Conservation (phyloP, 192 early-diverging fungal species). For the Haplosporangium gracile region DNA sequence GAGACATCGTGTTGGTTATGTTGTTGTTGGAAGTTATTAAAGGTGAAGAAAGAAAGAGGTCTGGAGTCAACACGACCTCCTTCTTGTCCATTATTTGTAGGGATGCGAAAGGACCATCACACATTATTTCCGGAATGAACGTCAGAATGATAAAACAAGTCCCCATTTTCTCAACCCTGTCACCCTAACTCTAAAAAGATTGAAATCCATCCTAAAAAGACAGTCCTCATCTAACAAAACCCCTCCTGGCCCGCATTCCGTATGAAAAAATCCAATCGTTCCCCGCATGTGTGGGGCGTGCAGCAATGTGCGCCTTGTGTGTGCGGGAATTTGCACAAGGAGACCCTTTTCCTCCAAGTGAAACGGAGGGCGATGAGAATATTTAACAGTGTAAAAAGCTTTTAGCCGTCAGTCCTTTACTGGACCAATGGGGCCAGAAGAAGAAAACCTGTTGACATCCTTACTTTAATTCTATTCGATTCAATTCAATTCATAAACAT, state of each 20-base stretch:
- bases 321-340: conserved; percentile 47
- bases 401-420: conserved; percentile 47
- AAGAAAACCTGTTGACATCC: conserved; percentile 52
- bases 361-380: conserved; percentile 56
- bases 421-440: conserved; percentile 50
- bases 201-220: not conserved
- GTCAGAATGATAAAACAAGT: too few relatives aligned
- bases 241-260: not conserved
- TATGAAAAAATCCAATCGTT: conserved; percentile 21
- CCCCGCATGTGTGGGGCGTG: conserved; percentile 16
- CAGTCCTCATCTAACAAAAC: not conserved
- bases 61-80: too few relatives aligned
- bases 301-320: conserved; percentile 12
- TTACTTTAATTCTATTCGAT: conserved; percentile 10
- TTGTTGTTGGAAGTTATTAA: not conserved
- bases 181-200: not conserved
- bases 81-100: too few relatives aligned
- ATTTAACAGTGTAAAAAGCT: conserved; percentile 44
- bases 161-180: not conserved
- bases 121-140: too few relatives aligned
- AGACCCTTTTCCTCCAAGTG: conserved; percentile 51
- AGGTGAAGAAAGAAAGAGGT: conserved; percentile 6
- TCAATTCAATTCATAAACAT: conserved; percentile 3
- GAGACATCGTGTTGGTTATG: conserved; percentile 7
- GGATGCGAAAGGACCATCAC: too few relatives aligned